Base-by-base conservation (phyloP, 2,329 filamentous ascomycete genomes). In the Parastagonospora nodorum region DNA sequence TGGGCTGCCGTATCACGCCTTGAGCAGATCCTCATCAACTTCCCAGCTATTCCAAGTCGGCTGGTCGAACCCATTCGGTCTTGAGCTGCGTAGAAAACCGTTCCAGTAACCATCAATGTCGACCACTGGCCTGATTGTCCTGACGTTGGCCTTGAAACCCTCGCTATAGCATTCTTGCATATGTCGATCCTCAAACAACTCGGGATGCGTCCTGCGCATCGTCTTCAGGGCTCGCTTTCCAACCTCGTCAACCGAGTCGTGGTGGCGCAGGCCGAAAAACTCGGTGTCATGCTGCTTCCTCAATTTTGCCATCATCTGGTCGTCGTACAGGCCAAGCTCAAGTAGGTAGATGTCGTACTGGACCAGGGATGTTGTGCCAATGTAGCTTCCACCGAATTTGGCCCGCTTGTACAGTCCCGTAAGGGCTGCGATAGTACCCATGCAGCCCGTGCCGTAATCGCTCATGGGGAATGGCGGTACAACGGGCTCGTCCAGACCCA, bases 271-370 rank as follows among this genome's bases (percentile, higher is more conserved):
- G 5, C 75, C 72, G 27, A 85, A 80, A 61, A 88, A 87, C 1
- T 82, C 79, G 0, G 74, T 66, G 1, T 81, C 79, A 51, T 79
- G 78, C 30, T 77, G 71, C 32, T 72, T 71, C 15, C 80, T 78
- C 15, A 88, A 69, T 43, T 77, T 59, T 9, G 77, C 71, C 70
- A 87, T 82, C 2, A 87, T 77, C 0, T 76, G 68, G 0, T 77
- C 73, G 0, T 82, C 75, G 53, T 88, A 83, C 33, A 82, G 69
- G 0, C 86, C 86, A 0, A 84, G 77, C 14, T 81, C 78, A 61
- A 88, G 81, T 16, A 89, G 78, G 2, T 87, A 79, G 1, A 88
- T 77, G 55, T 90, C 85, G 65, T 89, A 89, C 60, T 89, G 86
- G 62, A 85, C 78, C 14, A 89, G 75, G 1, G 84, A 87, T 0